Base-by-base conservation (phyloP, 2,329 filamentous ascomycete species). In the Simplicillium aogashimaense region DNA sequence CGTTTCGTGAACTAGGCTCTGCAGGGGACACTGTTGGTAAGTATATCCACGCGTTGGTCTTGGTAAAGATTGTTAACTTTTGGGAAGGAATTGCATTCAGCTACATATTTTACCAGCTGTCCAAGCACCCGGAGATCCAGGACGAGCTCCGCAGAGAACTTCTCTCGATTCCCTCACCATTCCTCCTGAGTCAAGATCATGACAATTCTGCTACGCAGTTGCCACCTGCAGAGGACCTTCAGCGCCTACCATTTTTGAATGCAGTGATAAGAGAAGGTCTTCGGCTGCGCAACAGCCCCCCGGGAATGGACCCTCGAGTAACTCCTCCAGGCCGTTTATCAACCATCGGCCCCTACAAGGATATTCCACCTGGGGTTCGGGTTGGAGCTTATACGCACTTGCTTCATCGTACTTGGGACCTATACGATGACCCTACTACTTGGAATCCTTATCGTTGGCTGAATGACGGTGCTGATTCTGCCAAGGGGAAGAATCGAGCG, bases 101-200 rank as follows among this genome's bases (percentile, higher is more conserved):
- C 7, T 29, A 29, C 35, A 37, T 37, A 8, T 13, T 37, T 7
- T 37, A 37, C n/a, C 18, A 37, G 35, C 35, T 37, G 12, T 37
- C 35, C 3, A 20, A 18, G 17, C 35, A 37, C 17, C 18, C 5
- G 3, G 15, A 8, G 3, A 29, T 37, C 12, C 35, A 37, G 10
- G 8, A n/a, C 10, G 18, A 25, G 3, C 11, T 37, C 11, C 17
- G 35, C 11, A n/a, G n/a, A 29, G 35, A 37, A 20, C 18, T 37
- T 3, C 9, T 13, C 2, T 14, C 25, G 17, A 25, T 25, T 6
- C 20, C 20, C 6, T 25, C 20, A 6, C 20, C 20, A 9, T 25
- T 25, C 20, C 5, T 6, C 6, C 20, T 25, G 20, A 5, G 6
- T 25, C 6, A 5, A 25, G 9, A 9, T 9, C 5, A 25, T 25